Conservation (phyloP, 495 filamentous ascomycete genomes). For the Bryoglossum gracile region DNA sequence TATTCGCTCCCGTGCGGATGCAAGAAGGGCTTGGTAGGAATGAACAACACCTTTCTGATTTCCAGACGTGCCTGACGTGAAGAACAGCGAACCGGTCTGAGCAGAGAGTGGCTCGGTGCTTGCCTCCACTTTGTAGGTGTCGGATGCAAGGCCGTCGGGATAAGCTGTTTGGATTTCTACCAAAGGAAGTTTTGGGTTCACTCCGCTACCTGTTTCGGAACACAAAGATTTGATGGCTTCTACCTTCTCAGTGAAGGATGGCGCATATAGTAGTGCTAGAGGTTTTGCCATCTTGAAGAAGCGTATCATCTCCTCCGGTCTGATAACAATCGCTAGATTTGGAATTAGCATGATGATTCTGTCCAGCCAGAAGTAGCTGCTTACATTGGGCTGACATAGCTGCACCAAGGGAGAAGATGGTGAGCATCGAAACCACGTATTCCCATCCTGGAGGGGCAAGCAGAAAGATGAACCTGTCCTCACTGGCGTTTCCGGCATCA, state of each 20-base stretch:
- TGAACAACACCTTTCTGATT: conserved; percentile 14
- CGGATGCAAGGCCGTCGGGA: neutral
- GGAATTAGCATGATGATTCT: conserved; percentile 2
- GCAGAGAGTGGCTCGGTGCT: neutral
- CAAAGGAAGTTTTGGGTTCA: conserved; percentile 1
- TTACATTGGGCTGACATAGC: conserved; percentile 14
- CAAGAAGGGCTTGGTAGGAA: conserved; percentile 7
- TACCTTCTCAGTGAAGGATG: conserved; percentile 4
- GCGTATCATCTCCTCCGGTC: conserved; percentile 14
- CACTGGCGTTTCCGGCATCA: neutral
- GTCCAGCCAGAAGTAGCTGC: neutral
- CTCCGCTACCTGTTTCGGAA: neutral
- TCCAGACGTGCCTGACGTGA: conserved; percentile 13
- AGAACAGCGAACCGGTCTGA: conserved; percentile 10
- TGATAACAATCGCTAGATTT: conserved; percentile 12
- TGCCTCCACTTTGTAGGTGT: conserved; percentile 4
- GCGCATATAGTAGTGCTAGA: conserved; percentile 9
- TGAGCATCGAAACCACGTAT: conserved; percentile 17
- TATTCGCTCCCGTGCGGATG: conserved; percentile 10
- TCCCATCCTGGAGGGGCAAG: conserved; percentile 16
- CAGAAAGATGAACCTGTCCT: conserved; percentile 15
- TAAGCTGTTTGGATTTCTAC: conserved; percentile 10
- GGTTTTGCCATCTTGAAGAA: conserved; percentile 10
- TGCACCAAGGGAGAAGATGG: conserved; percentile 14
- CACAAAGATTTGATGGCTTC: conserved; percentile 6